Evolutionary conservation across 345 rosid species (phyloP).

Genomic region (Sonneratia alba): DNA sequence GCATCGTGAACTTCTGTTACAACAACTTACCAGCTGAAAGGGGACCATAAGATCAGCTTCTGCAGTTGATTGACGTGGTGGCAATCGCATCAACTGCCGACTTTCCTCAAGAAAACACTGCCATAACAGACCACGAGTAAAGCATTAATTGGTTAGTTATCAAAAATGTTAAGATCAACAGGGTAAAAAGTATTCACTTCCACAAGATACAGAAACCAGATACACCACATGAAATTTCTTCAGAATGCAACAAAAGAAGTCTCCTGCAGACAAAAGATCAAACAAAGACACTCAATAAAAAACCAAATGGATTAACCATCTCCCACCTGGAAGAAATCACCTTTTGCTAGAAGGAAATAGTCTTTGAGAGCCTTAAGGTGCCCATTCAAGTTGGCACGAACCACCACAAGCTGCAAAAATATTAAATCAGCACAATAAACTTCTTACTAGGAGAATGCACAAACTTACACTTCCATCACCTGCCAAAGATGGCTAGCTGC

Average conservation of each 20-base stretch:
- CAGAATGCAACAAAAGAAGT: neutral
- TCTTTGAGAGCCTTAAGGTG: slow-evolving; percentile 93
- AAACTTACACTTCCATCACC: slow-evolving; percentile 39
- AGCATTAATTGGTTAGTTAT: neutral
- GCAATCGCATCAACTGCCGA: slow-evolving; percentile 85
- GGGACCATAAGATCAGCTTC: slow-evolving; percentile 98
- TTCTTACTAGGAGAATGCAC: slow-evolving; percentile 5
- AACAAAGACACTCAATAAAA: neutral
- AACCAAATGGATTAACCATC: neutral
- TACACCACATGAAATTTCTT: neutral
- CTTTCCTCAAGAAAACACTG: slow-evolving; percentile 98
- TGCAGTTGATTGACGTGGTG: slow-evolving; percentile 94
- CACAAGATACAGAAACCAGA: neutral
- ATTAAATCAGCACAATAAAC: slow-evolving; percentile 14
- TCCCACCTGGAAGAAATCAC: slow-evolving; percentile 94
- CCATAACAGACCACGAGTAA: slow-evolving; percentile 12
- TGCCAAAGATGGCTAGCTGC: slow-evolving; percentile 99
- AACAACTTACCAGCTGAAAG: slow-evolving; percentile 72
- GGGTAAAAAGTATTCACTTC: neutral
- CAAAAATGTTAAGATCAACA: neutral
- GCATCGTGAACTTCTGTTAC: neutral
- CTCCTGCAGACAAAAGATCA: neutral
- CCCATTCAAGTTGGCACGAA: slow-evolving; percentile 87
- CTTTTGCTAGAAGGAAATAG: slow-evolving; percentile 90
- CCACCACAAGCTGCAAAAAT: slow-evolving; percentile 75